phyloP scores from a whole-genome alignment of 2,329 filamentous ascomycete species.

The Aureobasidium sp. region DNA sequence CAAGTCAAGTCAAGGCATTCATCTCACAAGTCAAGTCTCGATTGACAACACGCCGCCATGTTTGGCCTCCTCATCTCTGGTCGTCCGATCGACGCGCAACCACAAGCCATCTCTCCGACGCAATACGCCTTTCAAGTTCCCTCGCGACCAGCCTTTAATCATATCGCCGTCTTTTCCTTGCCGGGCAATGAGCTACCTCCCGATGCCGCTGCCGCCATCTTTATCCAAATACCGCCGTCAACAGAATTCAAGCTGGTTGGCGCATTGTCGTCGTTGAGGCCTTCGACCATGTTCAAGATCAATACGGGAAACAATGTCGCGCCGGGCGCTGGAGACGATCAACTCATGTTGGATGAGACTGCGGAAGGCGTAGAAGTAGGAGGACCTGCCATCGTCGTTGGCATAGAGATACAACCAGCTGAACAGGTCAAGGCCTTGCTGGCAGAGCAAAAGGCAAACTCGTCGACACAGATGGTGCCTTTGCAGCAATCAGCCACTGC shows the following conservation, averaged over 20 bases:
- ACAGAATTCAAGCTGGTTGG: slow-evolving; percentile 76
- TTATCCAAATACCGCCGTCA: slow-evolving; percentile 62
- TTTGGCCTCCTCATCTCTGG: slow-evolving; percentile 57
- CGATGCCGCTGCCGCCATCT: slow-evolving; percentile 79
- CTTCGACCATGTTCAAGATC: slow-evolving; percentile 84
- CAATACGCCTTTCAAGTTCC: slow-evolving; percentile 63
- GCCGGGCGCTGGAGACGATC: slow-evolving; percentile 40
- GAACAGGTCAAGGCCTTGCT: slow-evolving; percentile 65
- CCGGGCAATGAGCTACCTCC: slow-evolving; percentile 68
- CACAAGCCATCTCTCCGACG: slow-evolving; percentile 48
- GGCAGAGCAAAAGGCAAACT: slow-evolving; percentile 46
- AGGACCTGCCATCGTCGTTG: slow-evolving; percentile 57
- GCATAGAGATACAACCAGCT: slow-evolving; percentile 73
- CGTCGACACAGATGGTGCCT: slow-evolving; percentile 14
- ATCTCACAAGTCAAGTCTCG: not conserved
- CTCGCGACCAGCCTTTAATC: slow-evolving; percentile 51
- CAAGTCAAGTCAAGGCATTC: not conserved
- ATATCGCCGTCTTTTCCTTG: slow-evolving; percentile 83
- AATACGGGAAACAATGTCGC: slow-evolving; percentile 33
- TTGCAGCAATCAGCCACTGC: slow-evolving; percentile 26
- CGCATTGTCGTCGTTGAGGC: slow-evolving; percentile 81
- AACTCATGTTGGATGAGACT: slow-evolving; percentile 40
- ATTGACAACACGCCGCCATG: slow-evolving; percentile 34
- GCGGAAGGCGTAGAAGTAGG: not conserved
- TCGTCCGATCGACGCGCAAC: slow-evolving; percentile 53